These are phyloP conservation scores for Colletotrichum neosansevieriae DNA, from an alignment of 2,329 filamentous ascomycete genomes.

Conservation along the genomic window DNA sequence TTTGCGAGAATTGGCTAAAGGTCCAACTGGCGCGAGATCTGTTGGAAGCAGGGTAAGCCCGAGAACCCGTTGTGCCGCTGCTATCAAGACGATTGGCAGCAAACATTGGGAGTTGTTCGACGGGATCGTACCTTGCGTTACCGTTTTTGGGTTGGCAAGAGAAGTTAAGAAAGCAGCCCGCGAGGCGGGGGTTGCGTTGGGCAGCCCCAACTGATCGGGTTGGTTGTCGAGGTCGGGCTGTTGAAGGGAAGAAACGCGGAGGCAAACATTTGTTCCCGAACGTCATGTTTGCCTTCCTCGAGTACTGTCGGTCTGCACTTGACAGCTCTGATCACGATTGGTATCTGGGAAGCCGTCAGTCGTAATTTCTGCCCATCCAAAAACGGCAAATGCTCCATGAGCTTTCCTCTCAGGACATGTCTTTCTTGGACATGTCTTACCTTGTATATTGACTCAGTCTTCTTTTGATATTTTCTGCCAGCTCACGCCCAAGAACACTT, in stretches of 20 bases:
- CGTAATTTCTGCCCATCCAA: neutral
- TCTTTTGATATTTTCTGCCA: neutral
- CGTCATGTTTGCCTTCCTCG: conserved; percentile 4
- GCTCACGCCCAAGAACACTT: too few species aligned
- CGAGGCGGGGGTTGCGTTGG: conserved; percentile 1
- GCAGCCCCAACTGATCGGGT: neutral
- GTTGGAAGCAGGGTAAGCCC: neutral
- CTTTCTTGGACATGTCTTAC: neutral
- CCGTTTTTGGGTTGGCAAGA: neutral
- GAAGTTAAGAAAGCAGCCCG: neutral
- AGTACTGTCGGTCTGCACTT: neutral
- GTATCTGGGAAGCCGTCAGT: neutral
- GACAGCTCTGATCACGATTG: neutral
- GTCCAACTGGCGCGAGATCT: neutral
- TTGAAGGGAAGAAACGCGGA: conserved; percentile 1
- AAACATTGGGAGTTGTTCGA: neutral
- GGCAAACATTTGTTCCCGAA: neutral
- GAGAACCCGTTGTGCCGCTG: neutral
- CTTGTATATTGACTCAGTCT: neutral
- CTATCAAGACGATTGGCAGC: neutral
- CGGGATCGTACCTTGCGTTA: conserved; percentile 5
- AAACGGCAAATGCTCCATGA: conserved; percentile 5
- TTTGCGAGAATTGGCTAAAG: neutral
- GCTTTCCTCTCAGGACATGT: neutral
- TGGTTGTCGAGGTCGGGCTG: conserved; percentile 7